Evolutionary conservation across 306 rosid genomes (phyloP), one percentile per base, ranked within the genome.

Genomic region (Luffa acutangula): DNA sequence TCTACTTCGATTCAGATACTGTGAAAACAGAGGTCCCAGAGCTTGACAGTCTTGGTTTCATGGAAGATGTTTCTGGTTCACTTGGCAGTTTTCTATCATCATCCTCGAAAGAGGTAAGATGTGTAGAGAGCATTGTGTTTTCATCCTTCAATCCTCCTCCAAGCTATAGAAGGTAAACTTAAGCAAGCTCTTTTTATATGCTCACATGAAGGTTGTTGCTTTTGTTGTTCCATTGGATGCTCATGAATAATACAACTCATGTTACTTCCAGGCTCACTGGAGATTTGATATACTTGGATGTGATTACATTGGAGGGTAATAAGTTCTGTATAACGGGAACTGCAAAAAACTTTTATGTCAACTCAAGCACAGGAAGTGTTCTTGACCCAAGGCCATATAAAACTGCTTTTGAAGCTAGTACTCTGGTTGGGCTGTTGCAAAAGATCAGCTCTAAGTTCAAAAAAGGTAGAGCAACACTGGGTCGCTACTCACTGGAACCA

Each of bases 101-200:
- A 78, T 82, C 97, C 9, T 81, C 80, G 43, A 89, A 88, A 88
- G 99, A 91, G 87, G 87, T 90, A 82, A 90, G 88, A 86, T 96
- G 96, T 43, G 85, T 91, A 43, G 99, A 96, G 85, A 89, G 93
- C 87, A 79, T 96, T 80, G 97, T 93, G 77, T 96, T 96, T 90
- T 96, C 99, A 75, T 89, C 98, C 82, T 90, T 96, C 59, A 96
- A 96, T 85, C 99, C 98, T 76, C 97, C 99, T 82, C 99, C 99
- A 54, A 89, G 92, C 93, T 89, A 90, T 79, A 92, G 99, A 90
- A 89, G 97, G 99, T 91, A 87, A 75, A 75, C 58, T 54, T 34
- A 46, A 53, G n/a, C 33, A 6, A 52, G 76, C 57, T 48, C 48
- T 18, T 48, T 76, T 80, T 60, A 20, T 75, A 62, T 13, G 79